Conservation (phyloP, 495 filamentous ascomycete genomes). For the Aspergillus indologenus region DNA sequence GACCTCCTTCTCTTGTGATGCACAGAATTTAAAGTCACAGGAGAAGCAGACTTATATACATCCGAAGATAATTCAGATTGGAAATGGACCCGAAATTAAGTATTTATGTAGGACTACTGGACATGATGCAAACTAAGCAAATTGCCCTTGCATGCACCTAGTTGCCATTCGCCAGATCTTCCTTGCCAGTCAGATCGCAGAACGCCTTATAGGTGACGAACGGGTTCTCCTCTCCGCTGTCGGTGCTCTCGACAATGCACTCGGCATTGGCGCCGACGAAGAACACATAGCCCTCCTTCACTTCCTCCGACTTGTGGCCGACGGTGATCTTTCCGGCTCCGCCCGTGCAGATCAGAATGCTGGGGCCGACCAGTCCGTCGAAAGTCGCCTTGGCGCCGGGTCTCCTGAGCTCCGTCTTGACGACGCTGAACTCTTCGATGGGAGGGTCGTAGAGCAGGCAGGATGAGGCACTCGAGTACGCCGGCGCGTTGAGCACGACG, state of each 20-base stretch:
- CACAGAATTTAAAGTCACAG: too few relatives aligned
- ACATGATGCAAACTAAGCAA: neutral
- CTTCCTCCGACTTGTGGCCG: slow-evolving; percentile 67
- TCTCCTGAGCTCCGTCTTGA: slow-evolving; percentile 70
- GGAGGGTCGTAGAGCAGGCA: slow-evolving; percentile 85
- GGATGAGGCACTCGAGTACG: slow-evolving; percentile 70
- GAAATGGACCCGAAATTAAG: too few relatives aligned
- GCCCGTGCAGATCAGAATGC: slow-evolving; percentile 83
- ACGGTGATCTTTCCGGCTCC: slow-evolving; percentile 82
- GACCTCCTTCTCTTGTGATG: too few relatives aligned
- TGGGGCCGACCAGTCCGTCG: slow-evolving; percentile 81
- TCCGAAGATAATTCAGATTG: too few relatives aligned
- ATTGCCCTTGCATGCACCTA: slow-evolving; percentile 7
- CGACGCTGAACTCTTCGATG: slow-evolving; percentile 93
- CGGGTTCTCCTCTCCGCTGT: slow-evolving; percentile 50
- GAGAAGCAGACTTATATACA: too few relatives aligned
- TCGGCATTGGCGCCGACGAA: slow-evolving; percentile 93
- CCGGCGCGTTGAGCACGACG: slow-evolving; percentile 69
- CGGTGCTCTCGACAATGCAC: slow-evolving; percentile 68
- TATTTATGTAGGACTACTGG: too few relatives aligned
- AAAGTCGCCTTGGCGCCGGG: slow-evolving; percentile 78
- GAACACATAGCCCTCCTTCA: slow-evolving; percentile 79
- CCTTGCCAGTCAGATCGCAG: slow-evolving; percentile 71
- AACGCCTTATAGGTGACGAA: slow-evolving; percentile 95
- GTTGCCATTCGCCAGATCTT: slow-evolving; percentile 41